Base-by-base conservation (phyloP, 768 basidiomycete species). In the Lentinula guzmanii region DNA sequence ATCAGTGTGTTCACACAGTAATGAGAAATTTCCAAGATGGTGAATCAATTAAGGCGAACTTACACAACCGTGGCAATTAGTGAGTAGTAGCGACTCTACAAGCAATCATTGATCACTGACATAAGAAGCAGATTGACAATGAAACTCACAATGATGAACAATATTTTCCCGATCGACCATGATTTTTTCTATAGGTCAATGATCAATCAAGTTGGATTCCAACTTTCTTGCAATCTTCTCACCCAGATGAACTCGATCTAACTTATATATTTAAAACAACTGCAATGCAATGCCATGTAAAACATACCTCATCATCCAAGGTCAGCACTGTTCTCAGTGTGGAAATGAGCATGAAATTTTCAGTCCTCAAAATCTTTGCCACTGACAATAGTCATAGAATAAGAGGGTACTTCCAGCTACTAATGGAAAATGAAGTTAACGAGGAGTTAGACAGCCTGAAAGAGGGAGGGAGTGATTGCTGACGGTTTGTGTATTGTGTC, bases 181-280 rank as follows among this genome's bases (percentile, higher is more conserved):
- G 77, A 70, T 56, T 80, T 77, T 65, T 71, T 77, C 84, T 85
- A 15, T 34, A 43, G 16, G 16, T 11, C 41, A 46, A 56, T 31
- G 7, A 33, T 6, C n/a, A 16, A 58, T 8, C 13, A 7, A 21
- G 9, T 11, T 37, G 7, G 8, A 42, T 6, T 10, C 7, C 10
- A 24, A 2, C 42, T 34, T 33, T 1, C 4, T 33, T 28, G 10
- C 5, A 13, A 18, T 51, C 5, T 52, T n/a, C 65, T 56, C 69
- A 83, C 83, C 84, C 84, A 86, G 43, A 86, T 82, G 31, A 84
- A 69, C 45, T 80, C 74, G 41, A 84, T 68, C 83, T 85, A 51
- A 7, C 4, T 8, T 24, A 2, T 51, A 13, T 24, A 64, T 11
- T 52, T n/a, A 52, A 34, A 5, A 13, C 18, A 43, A 6, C 5